A percentile compares a stretch with the other conserved stretches of the same genome.
Conservation (phyloP, 139 green algal species). For the Coccomyxa sp. region DNA sequence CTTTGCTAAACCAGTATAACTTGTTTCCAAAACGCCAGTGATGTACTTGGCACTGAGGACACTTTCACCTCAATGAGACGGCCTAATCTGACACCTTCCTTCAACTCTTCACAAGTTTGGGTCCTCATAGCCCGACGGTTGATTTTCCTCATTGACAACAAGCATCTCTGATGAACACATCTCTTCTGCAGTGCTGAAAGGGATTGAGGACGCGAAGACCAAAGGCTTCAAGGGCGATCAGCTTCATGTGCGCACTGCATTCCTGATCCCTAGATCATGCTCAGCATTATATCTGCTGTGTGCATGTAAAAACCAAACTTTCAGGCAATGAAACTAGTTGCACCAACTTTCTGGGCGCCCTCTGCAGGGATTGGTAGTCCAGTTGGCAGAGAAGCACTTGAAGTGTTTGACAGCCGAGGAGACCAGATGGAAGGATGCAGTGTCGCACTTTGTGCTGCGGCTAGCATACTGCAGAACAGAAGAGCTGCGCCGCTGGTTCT, state of each 20-base stretch:
- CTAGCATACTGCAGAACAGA: conserved; percentile 89
- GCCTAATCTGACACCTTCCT: no score
- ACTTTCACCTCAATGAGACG: no score
- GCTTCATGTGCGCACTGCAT: conserved; percentile 18
- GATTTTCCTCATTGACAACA: not conserved
- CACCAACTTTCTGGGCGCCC: not conserved
- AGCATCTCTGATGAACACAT: not conserved
- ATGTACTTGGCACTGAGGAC: no score
- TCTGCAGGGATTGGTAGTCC: not conserved
- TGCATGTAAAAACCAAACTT: not conserved
- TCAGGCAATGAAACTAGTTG: not conserved
- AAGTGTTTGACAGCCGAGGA: not conserved
- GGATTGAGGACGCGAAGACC: conserved; percentile 76
- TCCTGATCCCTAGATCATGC: not conserved
- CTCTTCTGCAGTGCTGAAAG: conserved; percentile 73
- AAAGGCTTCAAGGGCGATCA: conserved; percentile 54
- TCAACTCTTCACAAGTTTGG: no score
- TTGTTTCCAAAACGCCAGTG: no score
- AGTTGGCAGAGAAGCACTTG: conserved; percentile 47
- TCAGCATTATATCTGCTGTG: not conserved
- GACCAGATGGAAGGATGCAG: conserved; percentile 8
- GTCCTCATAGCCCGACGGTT: no score
- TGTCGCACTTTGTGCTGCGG: conserved; percentile 90
- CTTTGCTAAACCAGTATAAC: no score
- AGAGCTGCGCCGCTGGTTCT: conserved; percentile 84